Evolutionary conservation across 108 stramenopile genomes (phyloP).

Genomic region (Cyclostephanos invisitatus): DNA sequence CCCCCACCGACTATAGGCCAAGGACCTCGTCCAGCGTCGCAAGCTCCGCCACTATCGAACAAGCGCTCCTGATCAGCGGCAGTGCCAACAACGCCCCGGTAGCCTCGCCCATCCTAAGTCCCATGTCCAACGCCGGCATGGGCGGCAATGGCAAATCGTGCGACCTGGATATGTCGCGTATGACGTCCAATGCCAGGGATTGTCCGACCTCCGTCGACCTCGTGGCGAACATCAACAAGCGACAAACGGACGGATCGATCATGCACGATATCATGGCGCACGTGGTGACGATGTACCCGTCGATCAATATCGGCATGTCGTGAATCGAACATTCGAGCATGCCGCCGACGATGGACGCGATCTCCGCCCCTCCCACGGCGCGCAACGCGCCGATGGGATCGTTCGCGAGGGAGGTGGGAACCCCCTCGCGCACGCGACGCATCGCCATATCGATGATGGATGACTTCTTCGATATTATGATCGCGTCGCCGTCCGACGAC

Average conservation of each 20-base stretch:
- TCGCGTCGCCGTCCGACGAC: conserved; percentile 50
- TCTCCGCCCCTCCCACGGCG: conserved; percentile 76
- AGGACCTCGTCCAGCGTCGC: conserved; percentile 59
- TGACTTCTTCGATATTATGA: conserved; percentile 53
- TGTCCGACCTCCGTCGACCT: conserved; percentile 74
- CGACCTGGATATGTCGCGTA: conserved; percentile 47
- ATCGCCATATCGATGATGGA: conserved; percentile 65
- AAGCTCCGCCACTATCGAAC: conserved; percentile 54
- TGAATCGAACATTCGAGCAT: conserved; percentile 57
- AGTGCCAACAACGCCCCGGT: conserved; percentile 64
- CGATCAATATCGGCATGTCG: conserved; percentile 69
- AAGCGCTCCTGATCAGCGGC: conserved; percentile 58
- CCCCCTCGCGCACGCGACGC: no score
- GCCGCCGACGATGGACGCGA: conserved; percentile 78
- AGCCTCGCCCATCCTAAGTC: conserved; percentile 71
- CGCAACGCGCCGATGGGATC: conserved; percentile 34
- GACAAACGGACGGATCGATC: conserved; percentile 50
- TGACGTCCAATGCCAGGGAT: conserved; percentile 49
- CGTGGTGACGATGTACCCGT: conserved; percentile 79
- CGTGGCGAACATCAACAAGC: conserved; percentile 65
- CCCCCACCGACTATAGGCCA: no score
- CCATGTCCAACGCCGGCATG: conserved; percentile 64
- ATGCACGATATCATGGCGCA: conserved; percentile 72
- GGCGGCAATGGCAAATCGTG: conserved; percentile 50
- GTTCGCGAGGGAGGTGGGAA: conserved; percentile 27